These are phyloP conservation scores for Calonectria pteridis DNA, from an alignment of 2,329 filamentous ascomycete genomes.

Conservation along the genomic window DNA sequence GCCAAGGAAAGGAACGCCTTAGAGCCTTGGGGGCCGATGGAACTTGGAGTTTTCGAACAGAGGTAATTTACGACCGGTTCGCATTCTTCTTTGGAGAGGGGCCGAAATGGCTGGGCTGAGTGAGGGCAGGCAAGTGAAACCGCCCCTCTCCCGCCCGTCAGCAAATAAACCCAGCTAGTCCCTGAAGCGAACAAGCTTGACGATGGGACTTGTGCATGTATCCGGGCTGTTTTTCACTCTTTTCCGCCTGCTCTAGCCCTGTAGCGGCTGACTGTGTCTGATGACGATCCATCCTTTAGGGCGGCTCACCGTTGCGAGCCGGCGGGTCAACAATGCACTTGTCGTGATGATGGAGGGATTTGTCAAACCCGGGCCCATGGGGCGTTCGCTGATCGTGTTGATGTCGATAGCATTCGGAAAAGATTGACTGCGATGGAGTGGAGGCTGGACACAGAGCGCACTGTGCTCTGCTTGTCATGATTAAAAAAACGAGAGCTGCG, in stretches of 20 bases:
- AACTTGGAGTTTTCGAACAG: background rate
- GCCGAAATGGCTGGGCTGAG: background rate
- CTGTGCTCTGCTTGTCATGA: background rate
- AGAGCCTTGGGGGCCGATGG: background rate
- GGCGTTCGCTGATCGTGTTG: constrained; percentile 1
- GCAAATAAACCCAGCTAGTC: constrained; percentile 23
- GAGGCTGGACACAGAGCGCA: background rate
- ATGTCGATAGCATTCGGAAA: background rate
- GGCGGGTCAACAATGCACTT: constrained; percentile 38
- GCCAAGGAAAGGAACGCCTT: background rate
- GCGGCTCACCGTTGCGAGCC: constrained; percentile 10
- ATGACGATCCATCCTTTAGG: constrained; percentile 16
- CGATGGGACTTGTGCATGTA: background rate
- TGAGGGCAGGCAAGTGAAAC: constrained; percentile 23
- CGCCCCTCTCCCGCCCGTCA: constrained; percentile 23
- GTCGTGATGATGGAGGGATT: constrained; percentile 33
- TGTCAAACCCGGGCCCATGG: background rate
- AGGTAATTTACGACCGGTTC: constrained; percentile 7
- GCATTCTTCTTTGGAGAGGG: background rate
- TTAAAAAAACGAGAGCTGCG: constrained; percentile 31
- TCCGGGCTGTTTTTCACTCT: background rate
- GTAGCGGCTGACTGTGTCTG: constrained; percentile 9
- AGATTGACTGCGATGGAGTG: constrained; percentile 4
- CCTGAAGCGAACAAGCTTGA: background rate
- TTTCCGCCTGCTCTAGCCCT: background rate